Evolutionary conservation across 306 rosid genomes (phyloP), one percentile per base, ranked within the genome.

Genomic region (Sphenostylis stenocarpa): DNA sequence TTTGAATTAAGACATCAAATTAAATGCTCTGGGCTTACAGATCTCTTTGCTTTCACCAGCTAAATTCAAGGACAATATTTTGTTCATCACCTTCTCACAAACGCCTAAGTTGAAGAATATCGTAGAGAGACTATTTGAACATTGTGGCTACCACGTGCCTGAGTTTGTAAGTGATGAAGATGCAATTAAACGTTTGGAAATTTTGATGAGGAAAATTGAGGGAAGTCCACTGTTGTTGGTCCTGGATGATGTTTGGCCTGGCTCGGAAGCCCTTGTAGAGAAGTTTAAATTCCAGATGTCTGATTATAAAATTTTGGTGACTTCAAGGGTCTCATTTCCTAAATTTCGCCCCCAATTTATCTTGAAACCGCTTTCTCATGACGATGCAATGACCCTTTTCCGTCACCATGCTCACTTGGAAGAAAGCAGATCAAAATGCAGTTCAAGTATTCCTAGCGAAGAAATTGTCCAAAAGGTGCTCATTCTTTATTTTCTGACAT

Each of bases 181-280:
- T 23, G 82, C 82, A 10, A 14, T 78, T 33, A 70, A 61, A 31
- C 14, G 5, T 26, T 57, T 78, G 72, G 72, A 44, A 62, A 21
- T 72, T 48, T 39, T 86, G 62, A 31, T 86, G 70, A 77, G 12
- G 63, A 33, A 55, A 69, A 60, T 67, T 13, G 69, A 43, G 28
- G 41, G 57, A 43, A 63, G 75, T 26, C 88, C 84, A 31, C 6
- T 85, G 36, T 19, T 90, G 81, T 64, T 88, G 78, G 88, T 90
- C 4, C 39, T 90, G 21, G 96, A 78, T 76, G 91, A 89, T 41
- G 90, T 89, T 70, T 85, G 94, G 94, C 65, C 70, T 0, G 85
- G 77, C 43, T 77, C 94, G n/a, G 89, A 79, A 72, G 19, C 67
- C 61, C 81, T 88, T 5, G 17, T 83, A 61, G 84, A 85, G 11